Evolutionary conservation across 2,329 filamentous ascomycete species (phyloP).

Genomic region (Paecilomyces sp.): DNA sequence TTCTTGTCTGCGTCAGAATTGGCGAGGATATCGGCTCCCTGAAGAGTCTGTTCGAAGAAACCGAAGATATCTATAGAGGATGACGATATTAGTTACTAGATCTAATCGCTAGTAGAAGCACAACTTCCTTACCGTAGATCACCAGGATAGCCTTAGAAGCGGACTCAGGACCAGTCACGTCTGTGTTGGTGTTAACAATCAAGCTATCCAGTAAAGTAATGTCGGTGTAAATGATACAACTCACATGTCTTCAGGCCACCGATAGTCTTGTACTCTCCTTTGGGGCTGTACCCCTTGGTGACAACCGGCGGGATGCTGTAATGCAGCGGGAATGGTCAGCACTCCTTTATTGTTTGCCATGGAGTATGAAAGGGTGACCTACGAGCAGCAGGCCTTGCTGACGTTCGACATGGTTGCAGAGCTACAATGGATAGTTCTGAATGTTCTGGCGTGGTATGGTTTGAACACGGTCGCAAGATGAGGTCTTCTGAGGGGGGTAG

Average conservation of each 20-base stretch:
- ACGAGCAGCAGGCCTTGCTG: slow-evolving; percentile 41
- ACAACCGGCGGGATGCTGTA: slow-evolving; percentile 35
- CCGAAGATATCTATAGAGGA: slow-evolving; percentile 51
- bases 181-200: slow-evolving; percentile 19
- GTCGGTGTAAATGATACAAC: slow-evolving; percentile 6
- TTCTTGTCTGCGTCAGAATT: slow-evolving; percentile 58
- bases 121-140: slow-evolving; percentile 37
- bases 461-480: slow-evolving; percentile 7
- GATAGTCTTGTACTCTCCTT: slow-evolving; percentile 53
- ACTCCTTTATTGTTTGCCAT: neutral
- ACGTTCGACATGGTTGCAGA: slow-evolving; percentile 30
- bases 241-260: slow-evolving; percentile 56
- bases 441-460: slow-evolving; percentile 2
- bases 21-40: slow-evolving; percentile 58
- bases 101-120: neutral
- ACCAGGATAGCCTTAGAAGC: slow-evolving; percentile 53
- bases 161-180: slow-evolving; percentile 49
- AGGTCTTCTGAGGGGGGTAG: slow-evolving; percentile 15
- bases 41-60: slow-evolving; percentile 56
- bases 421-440: slow-evolving; percentile 14
- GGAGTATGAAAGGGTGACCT: slow-evolving; percentile 10
- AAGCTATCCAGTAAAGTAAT: neutral
- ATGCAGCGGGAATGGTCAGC: slow-evolving; percentile 1
- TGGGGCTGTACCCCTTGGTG: slow-evolving; percentile 44
- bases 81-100: slow-evolving; percentile 8